Evolutionary conservation across 805 yeast genomes (phyloP).

Genomic region (Candida pseudofarinosa): DNA sequence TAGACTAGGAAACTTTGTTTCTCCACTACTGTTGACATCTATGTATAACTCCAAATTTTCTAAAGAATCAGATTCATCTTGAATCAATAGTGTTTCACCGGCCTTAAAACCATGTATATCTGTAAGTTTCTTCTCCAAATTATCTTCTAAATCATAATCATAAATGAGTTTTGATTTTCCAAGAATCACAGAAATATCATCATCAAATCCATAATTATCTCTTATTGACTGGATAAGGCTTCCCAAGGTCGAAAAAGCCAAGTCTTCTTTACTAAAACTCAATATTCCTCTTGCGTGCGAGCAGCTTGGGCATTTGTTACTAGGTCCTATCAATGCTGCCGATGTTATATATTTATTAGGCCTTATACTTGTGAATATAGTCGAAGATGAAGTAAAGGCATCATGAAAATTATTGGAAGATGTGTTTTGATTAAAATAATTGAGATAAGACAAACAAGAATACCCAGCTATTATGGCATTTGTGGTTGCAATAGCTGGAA

Average conservation of each 20-base stretch:
- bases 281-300: slow-evolving; percentile 50
- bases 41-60: slow-evolving; percentile 64
- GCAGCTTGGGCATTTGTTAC: slow-evolving; percentile 68
- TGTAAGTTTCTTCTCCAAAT: slow-evolving; percentile 44
- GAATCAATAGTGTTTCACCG: slow-evolving; percentile 65
- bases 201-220: slow-evolving; percentile 46
- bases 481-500: slow-evolving; percentile 97
- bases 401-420: slow-evolving; percentile 27
- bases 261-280: slow-evolving; percentile 21
- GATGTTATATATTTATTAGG: slow-evolving; percentile 63
- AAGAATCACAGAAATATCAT: slow-evolving; percentile 54
- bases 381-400: slow-evolving; percentile 16
- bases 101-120: slow-evolving; percentile 49
- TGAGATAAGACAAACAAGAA: slow-evolving; percentile 69
- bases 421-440: slow-evolving; percentile 33
- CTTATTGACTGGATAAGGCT: slow-evolving; percentile 51
- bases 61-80: slow-evolving; percentile 73
- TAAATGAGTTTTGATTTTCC: slow-evolving; percentile 62
- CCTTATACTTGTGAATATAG: slow-evolving; percentile 40
- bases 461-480: slow-evolving; percentile 94
- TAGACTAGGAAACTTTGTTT: slow-evolving; percentile 10
- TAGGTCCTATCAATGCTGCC: slow-evolving; percentile 59
- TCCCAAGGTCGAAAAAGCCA: slow-evolving; percentile 35
- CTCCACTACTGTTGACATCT: slow-evolving; percentile 12
- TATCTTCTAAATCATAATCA: slow-evolving; percentile 87